Percentiles rank a stretch among this genome's conserved stretches.
phyloP scores from a whole-genome alignment of 2,329 filamentous ascomycete species.

The Trichoderma afroharzianum region DNA sequence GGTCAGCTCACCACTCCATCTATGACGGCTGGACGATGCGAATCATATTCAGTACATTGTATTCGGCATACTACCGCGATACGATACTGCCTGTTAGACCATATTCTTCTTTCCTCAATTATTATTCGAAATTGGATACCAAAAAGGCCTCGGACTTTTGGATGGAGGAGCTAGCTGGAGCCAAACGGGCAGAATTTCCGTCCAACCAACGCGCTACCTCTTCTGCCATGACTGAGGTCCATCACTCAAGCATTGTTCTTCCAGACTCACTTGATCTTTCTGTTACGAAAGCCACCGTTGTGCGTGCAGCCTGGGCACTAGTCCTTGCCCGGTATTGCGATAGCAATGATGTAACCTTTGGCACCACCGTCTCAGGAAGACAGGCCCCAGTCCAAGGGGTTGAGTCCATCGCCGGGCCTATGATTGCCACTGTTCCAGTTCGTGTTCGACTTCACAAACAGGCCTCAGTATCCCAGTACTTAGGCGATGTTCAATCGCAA shows the following conservation, averaged over 20 bases:
- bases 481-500: conserved; percentile 17
- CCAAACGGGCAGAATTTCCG: conserved; percentile 15
- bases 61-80: neutral
- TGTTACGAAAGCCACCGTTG: conserved; percentile 22
- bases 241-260: neutral
- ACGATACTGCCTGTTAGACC: neutral
- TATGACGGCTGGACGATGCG: conserved; percentile 29
- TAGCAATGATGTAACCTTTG: conserved; percentile 23
- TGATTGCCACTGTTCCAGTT: conserved; percentile 15
- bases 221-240: neutral
- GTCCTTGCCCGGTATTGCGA: conserved; percentile 36
- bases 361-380: conserved; percentile 21
- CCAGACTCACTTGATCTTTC: conserved; percentile 4
- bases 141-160: neutral
- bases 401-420: conserved; percentile 19
- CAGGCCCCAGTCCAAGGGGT: conserved; percentile 20
- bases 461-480: neutral
- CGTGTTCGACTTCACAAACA: neutral
- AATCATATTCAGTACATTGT: conserved; percentile 19
- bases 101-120: conserved; percentile 8
- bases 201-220: neutral
- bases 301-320: conserved; percentile 30
- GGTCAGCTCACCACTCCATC: conserved; percentile 27
- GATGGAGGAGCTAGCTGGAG: conserved; percentile 16
- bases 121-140: conserved; percentile 31